These are phyloP conservation scores for Torulaspora maleeae DNA, from an alignment of 805 yeast genomes.

Conservation along the genomic window DNA sequence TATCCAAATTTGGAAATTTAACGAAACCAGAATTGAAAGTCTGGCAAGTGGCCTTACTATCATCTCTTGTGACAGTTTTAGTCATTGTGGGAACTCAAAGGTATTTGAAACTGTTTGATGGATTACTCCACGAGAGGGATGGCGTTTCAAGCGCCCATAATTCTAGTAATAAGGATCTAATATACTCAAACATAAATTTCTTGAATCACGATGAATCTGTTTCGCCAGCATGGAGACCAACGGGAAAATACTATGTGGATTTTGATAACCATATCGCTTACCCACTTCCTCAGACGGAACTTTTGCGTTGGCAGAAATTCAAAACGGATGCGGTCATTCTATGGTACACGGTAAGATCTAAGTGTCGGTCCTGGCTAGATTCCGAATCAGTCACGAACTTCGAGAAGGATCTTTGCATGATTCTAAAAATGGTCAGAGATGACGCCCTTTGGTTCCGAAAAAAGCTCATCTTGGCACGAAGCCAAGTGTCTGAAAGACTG, in stretches of 20 bases:
- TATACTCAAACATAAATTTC: conserved; percentile 13
- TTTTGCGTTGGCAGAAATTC: conserved; percentile 12
- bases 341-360: conserved; percentile 16
- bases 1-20: not conserved
- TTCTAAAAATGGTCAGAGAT: not conserved
- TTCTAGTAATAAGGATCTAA: conserved; percentile 6
- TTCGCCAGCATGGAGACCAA: conserved; percentile 16
- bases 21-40: conserved; percentile 7
- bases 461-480: not conserved
- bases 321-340: conserved; percentile 12
- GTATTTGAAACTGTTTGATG: conserved; percentile 7
- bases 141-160: conserved; percentile 2
- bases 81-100: conserved; percentile 10
- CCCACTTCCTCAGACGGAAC: conserved; percentile 15
- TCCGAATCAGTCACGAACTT: not conserved
- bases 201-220: conserved; percentile 8
- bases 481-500: not conserved
- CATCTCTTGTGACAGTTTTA: conserved; percentile 14
- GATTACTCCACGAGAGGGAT: conserved; percentile 1
- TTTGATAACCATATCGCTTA: conserved; percentile 23
- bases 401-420: not conserved
- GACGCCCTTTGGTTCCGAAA: not conserved
- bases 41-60: conserved; percentile 15
- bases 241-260: conserved; percentile 25
- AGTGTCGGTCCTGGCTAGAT: conserved; percentile 1